Base-by-base conservation (phyloP, 2,329 filamentous ascomycete species). In the Alternaria triticimaculans region DNA sequence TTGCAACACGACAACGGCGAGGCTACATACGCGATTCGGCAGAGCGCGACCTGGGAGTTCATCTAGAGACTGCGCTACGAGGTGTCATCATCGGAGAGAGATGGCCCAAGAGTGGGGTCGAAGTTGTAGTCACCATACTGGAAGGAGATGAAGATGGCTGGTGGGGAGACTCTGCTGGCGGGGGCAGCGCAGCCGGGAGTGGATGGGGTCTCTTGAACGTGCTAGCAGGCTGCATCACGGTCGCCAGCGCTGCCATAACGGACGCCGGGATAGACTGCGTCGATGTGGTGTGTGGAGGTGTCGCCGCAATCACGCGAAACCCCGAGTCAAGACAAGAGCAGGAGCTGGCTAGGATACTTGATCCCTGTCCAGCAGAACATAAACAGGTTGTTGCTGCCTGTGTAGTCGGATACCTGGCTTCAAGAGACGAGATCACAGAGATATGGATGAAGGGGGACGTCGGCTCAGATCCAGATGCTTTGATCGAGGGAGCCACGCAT, bases 71-170 rank as follows among this genome's bases (percentile, higher is more conserved):
- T 15, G 94, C 96, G 25, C 85, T 99, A 55, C 88, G 94, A 33
- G 95, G 95, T 1, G 92, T 93, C 8, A 89, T 98, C 55, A 95
- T 98, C 75, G 94, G 93, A 14, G 94, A 97, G 78, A 87, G 95
- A 62, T 99, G 95, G 93, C 96, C 96, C n/a, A 99, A 99, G 84
- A 97, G 93, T 78, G 94, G 93, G 48, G 90, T 97, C n/a, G 96
- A 99, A 78, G 90, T 99, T 44, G 90, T 97, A 18, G 89, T 99
- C 53, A 97, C 94, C 0, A 89, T 99, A 53, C 85, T 99, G 18
- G 96, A 99, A 82, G 95, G 93, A 4, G 96, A 98, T 76, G 93
- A 97, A 77, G 91, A 95, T 72, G 84, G 84, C 37, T 89, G 87
- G 85, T 88, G 87, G 86, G 88, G 86, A 5, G 86, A 88, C 76